Base-by-base conservation (phyloP, 1,139 yeast species). In the Pichia sp. region DNA sequence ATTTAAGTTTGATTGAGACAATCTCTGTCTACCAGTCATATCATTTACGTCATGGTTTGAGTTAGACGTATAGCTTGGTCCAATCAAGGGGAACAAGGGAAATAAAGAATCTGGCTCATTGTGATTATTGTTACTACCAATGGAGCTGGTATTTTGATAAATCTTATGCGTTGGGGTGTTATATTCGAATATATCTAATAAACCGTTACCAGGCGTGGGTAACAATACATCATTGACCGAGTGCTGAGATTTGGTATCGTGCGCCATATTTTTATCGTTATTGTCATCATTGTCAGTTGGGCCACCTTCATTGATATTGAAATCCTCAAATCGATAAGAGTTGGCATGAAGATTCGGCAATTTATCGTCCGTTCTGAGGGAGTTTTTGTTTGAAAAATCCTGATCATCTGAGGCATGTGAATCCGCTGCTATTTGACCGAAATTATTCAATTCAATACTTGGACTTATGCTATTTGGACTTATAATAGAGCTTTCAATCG, bases 21-120 rank as follows among this genome's bases (percentile, higher is more conserved):
- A 40, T 27, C n/a, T 36, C 5, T 44, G 37, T 6, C 45, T 32
- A 32, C 33, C 32, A 28, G 31, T 41, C 8, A 33, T 35, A 34
- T 38, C 28, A 27, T 45, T 38, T 16, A 16, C 23, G 23, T 16
- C 23, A 16, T 16, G 23, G 2, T 51, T 44, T 3, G 50, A 44
- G n/a, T 54, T 44, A 32, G 52, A 53, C 4, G 56, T 44, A 37
- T 46, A 68, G 41, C 62, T 61, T 33, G 67, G 65, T 3, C 79
- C 80, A 38, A 75, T 72, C 45, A 75, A 61, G 0, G 80, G 79
- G 46, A 72, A 74, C 32, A 75, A 62, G 3, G 81, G 81, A 52
- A 74, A 75, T 64, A 71, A 65, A 33, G 58, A 52, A 43, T 58
- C 62, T 4, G 61, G 59, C 5, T 54, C 58, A 31, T 31, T 31